Base-by-base conservation (phyloP, 1,284 basidiomycete genomes). In the Taiwanofungus camphoratus region DNA sequence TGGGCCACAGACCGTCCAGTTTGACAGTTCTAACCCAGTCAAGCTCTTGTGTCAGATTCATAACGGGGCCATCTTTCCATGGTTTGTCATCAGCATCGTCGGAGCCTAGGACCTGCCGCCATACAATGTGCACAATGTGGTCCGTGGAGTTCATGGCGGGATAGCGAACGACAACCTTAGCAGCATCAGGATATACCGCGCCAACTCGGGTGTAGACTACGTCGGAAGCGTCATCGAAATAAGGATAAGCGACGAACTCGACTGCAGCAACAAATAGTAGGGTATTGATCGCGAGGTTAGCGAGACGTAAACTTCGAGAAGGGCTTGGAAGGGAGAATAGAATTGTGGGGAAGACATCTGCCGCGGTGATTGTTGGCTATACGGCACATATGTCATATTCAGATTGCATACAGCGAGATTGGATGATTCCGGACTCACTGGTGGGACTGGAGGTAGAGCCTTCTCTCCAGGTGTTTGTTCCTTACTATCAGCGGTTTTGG, bases 11-110 rank as follows among this genome's bases (percentile, higher is more conserved):
- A 16, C 77, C 73, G 16, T 62, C 54, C 29, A 91, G 54, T 39
- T 64, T 69, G 9, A 73, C 74, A 0, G 79, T 79, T 32, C 68
- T 69, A 2, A 79, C 77, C 83, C 83, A 91, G 57, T 91, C 87
- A 16, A 63, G 59, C 9, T 72, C 69, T 24, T 66, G 58, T 1
- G 58, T 56, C 36, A 82, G 63, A 16, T 61, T 60, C 12, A 81
- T 52, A 21, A 59, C 23, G 4, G 80, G 79, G 2, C 82, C 82
- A 31, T 70, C 67, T 40, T 64, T 69, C 82, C 81, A 84, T 18
- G 52, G 30, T 2, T 54, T 51, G 4, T 56, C 41, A 9, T 53
- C 43, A 23, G 41, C 47, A 15, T 9, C 16, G 29, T 13, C 39
- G 0, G 48, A 39, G 13, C 56, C 53, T 4, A 55, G 48, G 21